Conservation (phyloP, 2,329 filamentous ascomycete species). For the Akanthomyces muscarius region DNA sequence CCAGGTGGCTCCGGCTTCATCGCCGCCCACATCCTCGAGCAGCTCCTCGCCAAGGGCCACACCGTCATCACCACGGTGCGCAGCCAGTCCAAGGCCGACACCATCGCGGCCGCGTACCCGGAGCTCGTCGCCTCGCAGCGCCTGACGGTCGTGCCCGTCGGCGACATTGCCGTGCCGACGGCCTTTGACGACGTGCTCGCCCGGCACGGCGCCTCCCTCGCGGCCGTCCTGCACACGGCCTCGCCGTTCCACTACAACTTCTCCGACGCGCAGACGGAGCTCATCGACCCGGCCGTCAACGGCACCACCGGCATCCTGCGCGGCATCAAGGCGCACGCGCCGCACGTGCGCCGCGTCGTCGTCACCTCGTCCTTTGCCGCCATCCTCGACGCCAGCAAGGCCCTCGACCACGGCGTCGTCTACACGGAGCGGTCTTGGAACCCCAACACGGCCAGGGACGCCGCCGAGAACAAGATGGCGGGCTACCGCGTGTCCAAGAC, state of each 20-base stretch:
- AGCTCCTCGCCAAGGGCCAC: conserved; percentile 48
- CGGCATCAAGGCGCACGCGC: conserved; percentile 57
- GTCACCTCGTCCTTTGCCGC: conserved; percentile 55
- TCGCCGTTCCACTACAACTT: conserved; percentile 56
- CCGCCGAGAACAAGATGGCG: conserved; percentile 35
- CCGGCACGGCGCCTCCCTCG: conserved; percentile 45
- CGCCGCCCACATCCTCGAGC: conserved; percentile 52
- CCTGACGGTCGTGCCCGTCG: conserved; percentile 58
- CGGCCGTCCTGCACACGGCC: conserved; percentile 58
- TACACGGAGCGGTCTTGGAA: conserved; percentile 53
- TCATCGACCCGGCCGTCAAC: conserved; percentile 55
- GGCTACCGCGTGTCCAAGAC: conserved; percentile 55
- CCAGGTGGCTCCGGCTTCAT: conserved; percentile 51
- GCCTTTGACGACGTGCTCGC: conserved; percentile 67
- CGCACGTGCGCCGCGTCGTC: conserved; percentile 50
- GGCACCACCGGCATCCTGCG: conserved; percentile 67
- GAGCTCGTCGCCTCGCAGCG: conserved; percentile 26
- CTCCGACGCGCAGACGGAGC: conserved; percentile 47
- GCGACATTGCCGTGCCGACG: conserved; percentile 68
- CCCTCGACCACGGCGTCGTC: conserved; percentile 35
- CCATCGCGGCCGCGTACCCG: conserved; percentile 46
- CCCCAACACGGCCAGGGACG: conserved; percentile 45
- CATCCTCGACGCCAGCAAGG: conserved; percentile 39
- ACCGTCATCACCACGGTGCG: conserved; percentile 54
- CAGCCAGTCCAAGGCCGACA: conserved; percentile 48